Evolutionary conservation across 129 eudicot genomes (phyloP), one percentile per base, ranked within the genome.

Genomic region (Flaveria bidentis): DNA sequence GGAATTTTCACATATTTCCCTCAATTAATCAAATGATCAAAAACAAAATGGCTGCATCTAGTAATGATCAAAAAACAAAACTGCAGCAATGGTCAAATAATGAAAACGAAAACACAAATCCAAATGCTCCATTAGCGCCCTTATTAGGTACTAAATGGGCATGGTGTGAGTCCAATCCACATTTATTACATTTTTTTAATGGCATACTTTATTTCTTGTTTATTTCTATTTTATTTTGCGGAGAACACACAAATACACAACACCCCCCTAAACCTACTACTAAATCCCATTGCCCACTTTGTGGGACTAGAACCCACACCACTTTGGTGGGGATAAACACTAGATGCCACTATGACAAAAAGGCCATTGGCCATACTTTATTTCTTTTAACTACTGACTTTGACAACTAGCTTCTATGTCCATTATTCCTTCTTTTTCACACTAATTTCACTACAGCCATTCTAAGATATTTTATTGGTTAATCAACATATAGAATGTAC

Each of bases 331-430:
- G 41, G 41, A 36, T 36, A 36, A 36, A 36, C 41, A 36, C 41
- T 36, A 36, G 41, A 36, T 36, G 41, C 41, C 41, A 36, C 41
- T 36, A 36, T 1, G 41, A 36, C 7, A 36, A 36, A 36, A 7
- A 36, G 41, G 41, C 41, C 41, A 36, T 36, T 6, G 11, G 44
- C 56, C 56, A 41, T 39, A 4, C 1, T 57, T 42, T 1, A 13
- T 20, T 56, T 73, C 69, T 8, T 73, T 36, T 58, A 73, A 61
- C 20, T 57, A 57, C 2, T 20, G 25, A 73, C 23, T 45, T 23
- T 45, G 39, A 18, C 20, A 56, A 39, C 52, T 55, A 55, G 22
- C 67, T 7, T 36, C 18, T 18, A 36, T 72, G 76, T 57, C 53
- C 68, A 42, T 16, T 4, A 25, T 73, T 15, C 77, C 41, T 73